Evolutionary conservation across 2,329 filamentous ascomycete species (phyloP), one percentile per base, ranked within the genome.

Genomic region (Aspergillus bombycis): DNA sequence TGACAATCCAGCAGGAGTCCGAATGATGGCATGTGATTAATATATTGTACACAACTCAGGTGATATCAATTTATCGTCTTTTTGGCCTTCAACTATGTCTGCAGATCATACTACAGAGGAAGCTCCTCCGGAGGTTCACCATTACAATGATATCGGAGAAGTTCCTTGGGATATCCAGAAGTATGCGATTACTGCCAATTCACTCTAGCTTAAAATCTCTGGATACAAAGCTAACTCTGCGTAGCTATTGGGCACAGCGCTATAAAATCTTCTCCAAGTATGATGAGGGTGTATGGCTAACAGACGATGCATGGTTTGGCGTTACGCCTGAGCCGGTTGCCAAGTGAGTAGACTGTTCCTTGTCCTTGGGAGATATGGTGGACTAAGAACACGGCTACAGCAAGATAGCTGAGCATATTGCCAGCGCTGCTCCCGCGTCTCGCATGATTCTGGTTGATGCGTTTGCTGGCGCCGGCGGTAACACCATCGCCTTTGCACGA

Each of bases 281-380:
- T 75, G 90, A 97, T 75, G 86, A 94, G 63, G 94, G 93, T 61
- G 86, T 99, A 68, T 90, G 89, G 83, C 88, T 99, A 84, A 99
- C 96, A 0, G 89, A 96, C 75, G 90, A 94, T 79, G 91, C 93
- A 60, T 99, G 95, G 95, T 99, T 95, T 76, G 95, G 94, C 61
- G 94, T 98, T 9, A 99, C 96, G 0, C 94, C 95, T 16, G 94
- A 99, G 77, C 91, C 92, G 5, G 88, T 99, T 32, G 95, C 95
- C 64, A 88, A 85, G 92, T 95, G 82, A 72, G 84, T 80, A 12
- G 32, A 38, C 53, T 16, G 36, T 32, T 48, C 23, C 28, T 62
- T 36, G 8, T 30, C 7, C 21, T 16, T 53, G 19, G 3, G 12
- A 21, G 2, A 4, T 28, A 23, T 55, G 28, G 36, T 36, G 3